phyloP scores from a whole-genome alignment of 2,329 filamentous ascomycete species.

The Aureobasidium sp. region DNA sequence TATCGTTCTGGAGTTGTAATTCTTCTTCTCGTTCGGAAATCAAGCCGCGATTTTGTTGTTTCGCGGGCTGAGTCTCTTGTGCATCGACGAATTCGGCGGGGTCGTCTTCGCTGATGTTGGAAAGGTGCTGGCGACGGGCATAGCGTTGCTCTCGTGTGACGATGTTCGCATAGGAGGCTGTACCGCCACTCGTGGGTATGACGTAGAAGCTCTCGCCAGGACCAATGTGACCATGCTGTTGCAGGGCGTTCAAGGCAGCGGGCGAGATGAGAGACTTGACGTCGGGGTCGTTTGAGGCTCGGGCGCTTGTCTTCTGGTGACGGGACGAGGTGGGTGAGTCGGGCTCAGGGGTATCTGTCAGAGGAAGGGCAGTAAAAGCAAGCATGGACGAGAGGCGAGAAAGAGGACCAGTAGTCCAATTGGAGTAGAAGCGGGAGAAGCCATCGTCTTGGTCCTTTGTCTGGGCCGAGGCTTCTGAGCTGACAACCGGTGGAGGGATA shows the following conservation, averaged over 20 bases:
- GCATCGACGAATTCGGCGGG: slow-evolving; percentile 83
- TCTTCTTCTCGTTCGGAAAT: slow-evolving; percentile 54
- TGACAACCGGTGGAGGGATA: slow-evolving; percentile 20
- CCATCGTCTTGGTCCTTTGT: slow-evolving; percentile 44
- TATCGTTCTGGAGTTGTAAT: slow-evolving; percentile 77
- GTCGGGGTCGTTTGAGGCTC: slow-evolving; percentile 48
- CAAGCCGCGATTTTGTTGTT: slow-evolving; percentile 34
- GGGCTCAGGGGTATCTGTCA: slow-evolving; percentile 33
- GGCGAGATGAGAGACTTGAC: slow-evolving; percentile 75
- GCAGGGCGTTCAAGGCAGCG: slow-evolving; percentile 71
- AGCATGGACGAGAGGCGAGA: slow-evolving; percentile 82
- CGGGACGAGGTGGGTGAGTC: slow-evolving; percentile 22
- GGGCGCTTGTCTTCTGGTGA: slow-evolving; percentile 21
- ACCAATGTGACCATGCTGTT: slow-evolving; percentile 39
- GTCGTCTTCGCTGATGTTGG: slow-evolving; percentile 44
- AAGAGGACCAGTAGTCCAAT: slow-evolving; percentile 72
- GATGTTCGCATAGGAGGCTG: slow-evolving; percentile 87
- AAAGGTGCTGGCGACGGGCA: slow-evolving; percentile 34
- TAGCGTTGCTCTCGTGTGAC: slow-evolving; percentile 43
- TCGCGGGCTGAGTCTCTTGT: slow-evolving; percentile 48
- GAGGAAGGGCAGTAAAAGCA: slow-evolving; percentile 83
- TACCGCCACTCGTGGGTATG: slow-evolving; percentile 84
- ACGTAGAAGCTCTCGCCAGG: slow-evolving; percentile 76
- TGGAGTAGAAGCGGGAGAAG: slow-evolving; percentile 85
- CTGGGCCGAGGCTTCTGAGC: slow-evolving; percentile 10